Evolutionary conservation across 257 asterid genomes (phyloP).

Genomic region (Craterostigma plantagineum): DNA sequence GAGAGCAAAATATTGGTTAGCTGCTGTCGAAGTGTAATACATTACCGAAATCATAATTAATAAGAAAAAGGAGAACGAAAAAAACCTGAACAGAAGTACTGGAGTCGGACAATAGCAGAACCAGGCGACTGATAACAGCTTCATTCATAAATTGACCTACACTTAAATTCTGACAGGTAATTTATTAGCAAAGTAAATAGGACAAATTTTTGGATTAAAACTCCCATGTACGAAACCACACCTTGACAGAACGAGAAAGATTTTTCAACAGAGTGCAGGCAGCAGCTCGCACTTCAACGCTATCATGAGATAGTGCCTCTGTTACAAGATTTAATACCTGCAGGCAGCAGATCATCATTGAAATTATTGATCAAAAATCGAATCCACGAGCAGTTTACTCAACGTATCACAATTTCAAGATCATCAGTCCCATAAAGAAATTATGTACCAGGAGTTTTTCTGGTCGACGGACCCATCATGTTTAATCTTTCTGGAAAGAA

Average conservation of each 20-base stretch:
- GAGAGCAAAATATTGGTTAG: no score
- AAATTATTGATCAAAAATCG: no score
- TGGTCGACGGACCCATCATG: no score
- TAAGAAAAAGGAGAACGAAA: neutral
- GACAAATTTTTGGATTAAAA: conserved; percentile 4
- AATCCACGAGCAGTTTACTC: neutral
- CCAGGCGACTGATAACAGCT: conserved; percentile 36
- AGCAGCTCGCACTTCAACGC: conserved; percentile 71
- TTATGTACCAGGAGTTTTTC: no score
- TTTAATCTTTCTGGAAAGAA: no score
- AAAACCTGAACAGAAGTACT: conserved; percentile 55
- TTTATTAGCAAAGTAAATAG: conserved; percentile 17
- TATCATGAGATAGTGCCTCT: conserved; percentile 52
- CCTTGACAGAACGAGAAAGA: conserved; percentile 86
- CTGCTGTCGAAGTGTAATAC: no score
- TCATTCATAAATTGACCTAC: conserved; percentile 75
- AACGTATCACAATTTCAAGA: no score
- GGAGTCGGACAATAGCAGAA: conserved; percentile 56
- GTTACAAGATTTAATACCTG: conserved; percentile 40
- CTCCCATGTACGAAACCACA: conserved; percentile 11
- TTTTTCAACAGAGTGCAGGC: conserved; percentile 71
- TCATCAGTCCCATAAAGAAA: no score
- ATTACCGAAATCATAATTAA: no score
- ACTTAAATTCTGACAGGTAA: conserved; percentile 51
- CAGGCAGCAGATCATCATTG: conserved; percentile 6